Evolutionary conservation across 768 basidiomycete species (phyloP).

Genomic region (Sutorius australiensis): DNA sequence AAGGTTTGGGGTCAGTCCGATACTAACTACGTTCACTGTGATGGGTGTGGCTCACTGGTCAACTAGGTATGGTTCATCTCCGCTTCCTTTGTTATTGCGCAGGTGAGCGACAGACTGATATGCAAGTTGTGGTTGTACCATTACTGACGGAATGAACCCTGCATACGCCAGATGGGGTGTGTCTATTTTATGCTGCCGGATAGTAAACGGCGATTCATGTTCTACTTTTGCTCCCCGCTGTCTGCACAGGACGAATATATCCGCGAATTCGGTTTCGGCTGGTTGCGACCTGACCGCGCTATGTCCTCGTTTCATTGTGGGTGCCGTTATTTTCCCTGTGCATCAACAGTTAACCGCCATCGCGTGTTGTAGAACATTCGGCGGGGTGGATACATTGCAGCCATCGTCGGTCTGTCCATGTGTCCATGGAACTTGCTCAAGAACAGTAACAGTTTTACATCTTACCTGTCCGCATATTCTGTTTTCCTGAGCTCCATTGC

Average conservation of each 20-base stretch:
- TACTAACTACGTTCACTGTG: neutral
- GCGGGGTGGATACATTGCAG: slow-evolving; percentile 80
- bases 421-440: slow-evolving; percentile 75
- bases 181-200: slow-evolving; percentile 4
- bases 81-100: slow-evolving; percentile 74
- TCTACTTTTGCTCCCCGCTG: neutral
- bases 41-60: slow-evolving; percentile 11
- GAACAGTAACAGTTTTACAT: slow-evolving; percentile 70
- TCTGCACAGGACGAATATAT: slow-evolving; percentile 62
- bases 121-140: slow-evolving; percentile 2
- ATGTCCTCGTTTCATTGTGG: slow-evolving; percentile 68
- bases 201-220: slow-evolving; percentile 17
- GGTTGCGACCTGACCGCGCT: slow-evolving; percentile 81
- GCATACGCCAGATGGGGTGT: slow-evolving; percentile 25
- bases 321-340: slow-evolving; percentile 19
- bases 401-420: slow-evolving; percentile 70
- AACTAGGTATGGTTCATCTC: slow-evolving; percentile 75
- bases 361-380: slow-evolving; percentile 59
- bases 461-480: slow-evolving; percentile 78
- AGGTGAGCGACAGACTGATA: slow-evolving; percentile 35
- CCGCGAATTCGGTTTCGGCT: slow-evolving; percentile 79
- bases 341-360: neutral
- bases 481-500: slow-evolving; percentile 80
- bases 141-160: slow-evolving; percentile 7
- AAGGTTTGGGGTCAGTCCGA: slow-evolving; percentile 52